These are phyloP conservation scores for Coniferiporia sulphurascens DNA, from an alignment of 1,284 basidiomycete species.

Conservation along the genomic window DNA sequence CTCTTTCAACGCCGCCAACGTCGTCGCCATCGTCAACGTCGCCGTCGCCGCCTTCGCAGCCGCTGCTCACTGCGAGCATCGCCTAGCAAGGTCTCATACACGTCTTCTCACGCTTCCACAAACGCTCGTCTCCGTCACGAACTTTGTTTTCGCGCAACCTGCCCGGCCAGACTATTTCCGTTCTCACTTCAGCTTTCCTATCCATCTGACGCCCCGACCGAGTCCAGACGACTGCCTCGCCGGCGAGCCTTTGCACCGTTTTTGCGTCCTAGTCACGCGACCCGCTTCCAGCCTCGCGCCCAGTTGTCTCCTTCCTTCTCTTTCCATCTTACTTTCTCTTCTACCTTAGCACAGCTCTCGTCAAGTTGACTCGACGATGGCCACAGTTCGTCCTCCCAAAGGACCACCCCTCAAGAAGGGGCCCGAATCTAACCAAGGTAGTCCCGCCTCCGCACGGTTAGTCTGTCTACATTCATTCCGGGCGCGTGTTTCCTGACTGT, in stretches of 20 bases:
- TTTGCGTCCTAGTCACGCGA: neutral
- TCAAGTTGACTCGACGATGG: constrained; percentile 16
- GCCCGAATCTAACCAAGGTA: constrained; percentile 13
- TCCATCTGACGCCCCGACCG: neutral
- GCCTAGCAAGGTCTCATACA: neutral
- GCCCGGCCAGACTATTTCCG: constrained; percentile 13
- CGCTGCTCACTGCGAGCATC: constrained; percentile 17
- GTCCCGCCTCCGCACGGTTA: constrained; percentile 11
- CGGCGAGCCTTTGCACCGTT: neutral
- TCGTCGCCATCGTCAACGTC: neutral
- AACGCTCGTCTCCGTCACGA: constrained; percentile 7
- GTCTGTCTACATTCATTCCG: neutral
- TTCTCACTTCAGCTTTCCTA: constrained; percentile 5
- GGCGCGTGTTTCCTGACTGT: neutral
- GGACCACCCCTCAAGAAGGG: constrained; percentile 18
- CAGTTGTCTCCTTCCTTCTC: neutral
- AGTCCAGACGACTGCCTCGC: neutral
- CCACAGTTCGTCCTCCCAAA: constrained; percentile 16
- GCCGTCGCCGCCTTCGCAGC: constrained; percentile 9
- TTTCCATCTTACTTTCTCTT: neutral
- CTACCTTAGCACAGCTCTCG: neutral
- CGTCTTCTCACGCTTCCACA: neutral
- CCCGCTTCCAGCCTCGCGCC: neutral
- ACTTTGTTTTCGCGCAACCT: constrained; percentile 13
- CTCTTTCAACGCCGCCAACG: constrained; percentile 8